phyloP scores from a whole-genome alignment of 1,284 basidiomycete species.

The Rhizoctonia solani region DNA sequence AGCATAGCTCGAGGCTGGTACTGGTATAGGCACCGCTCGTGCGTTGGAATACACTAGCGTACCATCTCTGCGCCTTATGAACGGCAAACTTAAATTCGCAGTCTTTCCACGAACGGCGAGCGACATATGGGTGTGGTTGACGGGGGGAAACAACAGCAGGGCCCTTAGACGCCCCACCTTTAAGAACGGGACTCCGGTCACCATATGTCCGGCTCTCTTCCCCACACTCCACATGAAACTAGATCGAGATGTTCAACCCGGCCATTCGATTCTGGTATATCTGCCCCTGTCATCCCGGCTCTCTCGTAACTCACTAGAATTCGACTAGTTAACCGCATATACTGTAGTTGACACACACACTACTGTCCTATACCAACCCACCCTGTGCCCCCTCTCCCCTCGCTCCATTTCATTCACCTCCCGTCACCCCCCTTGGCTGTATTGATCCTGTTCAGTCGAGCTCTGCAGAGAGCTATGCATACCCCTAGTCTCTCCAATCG shows the following conservation, averaged over 20 bases:
- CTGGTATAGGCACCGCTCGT: constrained; percentile 20
- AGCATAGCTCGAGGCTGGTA: constrained; percentile 12
- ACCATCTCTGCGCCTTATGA: constrained; percentile 25
- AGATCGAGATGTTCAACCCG: not conserved
- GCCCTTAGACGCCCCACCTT: constrained; percentile 15
- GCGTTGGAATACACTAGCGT: constrained; percentile 10
- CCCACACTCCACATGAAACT: not conserved
- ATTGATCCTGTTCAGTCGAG: not conserved
- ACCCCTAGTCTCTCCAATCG: not conserved
- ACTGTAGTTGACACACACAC: not conserved
- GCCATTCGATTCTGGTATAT: not conserved
- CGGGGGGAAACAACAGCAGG: not conserved
- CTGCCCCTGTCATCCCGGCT: not conserved
- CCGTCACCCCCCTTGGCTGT: not conserved
- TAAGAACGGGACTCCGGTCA: constrained; percentile 4
- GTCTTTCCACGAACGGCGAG: not conserved
- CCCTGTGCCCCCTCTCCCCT: not conserved
- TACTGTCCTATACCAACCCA: not conserved
- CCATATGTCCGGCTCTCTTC: not conserved
- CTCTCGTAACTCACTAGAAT: not conserved
- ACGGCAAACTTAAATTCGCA: not conserved
- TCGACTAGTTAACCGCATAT: not conserved
- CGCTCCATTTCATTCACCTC: too few species aligned
- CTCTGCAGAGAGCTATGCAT: not conserved
- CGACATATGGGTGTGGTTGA: constrained; percentile 10